phyloP scores from a whole-genome alignment of 257 asterid genomes.

The Gardenia jasminoides region DNA sequence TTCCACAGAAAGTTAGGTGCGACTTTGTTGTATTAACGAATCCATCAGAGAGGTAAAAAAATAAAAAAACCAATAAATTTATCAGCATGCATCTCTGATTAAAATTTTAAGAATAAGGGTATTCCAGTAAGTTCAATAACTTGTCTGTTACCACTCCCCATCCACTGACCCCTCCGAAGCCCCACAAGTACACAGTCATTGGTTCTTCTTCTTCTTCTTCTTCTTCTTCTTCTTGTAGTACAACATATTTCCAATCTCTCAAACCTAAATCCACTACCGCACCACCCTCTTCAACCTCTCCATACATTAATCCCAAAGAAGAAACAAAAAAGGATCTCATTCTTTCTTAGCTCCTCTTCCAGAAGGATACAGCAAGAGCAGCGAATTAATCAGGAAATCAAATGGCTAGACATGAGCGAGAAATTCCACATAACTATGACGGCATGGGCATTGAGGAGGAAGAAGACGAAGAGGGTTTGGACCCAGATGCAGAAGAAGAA shows the following conservation, averaged over 20 bases:
- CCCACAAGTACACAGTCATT: slow-evolving; percentile 29
- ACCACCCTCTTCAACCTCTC: neutral
- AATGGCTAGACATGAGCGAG: slow-evolving; percentile 38
- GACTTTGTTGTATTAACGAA: too few species aligned
- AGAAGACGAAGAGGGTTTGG: slow-evolving; percentile 22
- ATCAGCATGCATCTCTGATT: neutral
- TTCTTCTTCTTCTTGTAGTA: slow-evolving; percentile 21
- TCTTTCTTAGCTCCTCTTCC: too few species aligned
- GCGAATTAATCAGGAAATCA: neutral
- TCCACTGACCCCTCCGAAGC: slow-evolving; percentile 12
- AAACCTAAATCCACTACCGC: neutral
- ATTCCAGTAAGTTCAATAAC: slow-evolving; percentile 22
- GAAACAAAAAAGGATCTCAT: too few species aligned
- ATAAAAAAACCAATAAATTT: too few species aligned
- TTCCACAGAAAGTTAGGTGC: too few species aligned
- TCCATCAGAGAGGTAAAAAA: too few species aligned
- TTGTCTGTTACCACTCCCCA: slow-evolving; percentile 6
- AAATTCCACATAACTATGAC: slow-evolving; percentile 22
- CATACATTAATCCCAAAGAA: slow-evolving; percentile 16
- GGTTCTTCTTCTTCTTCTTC: slow-evolving; percentile 24
- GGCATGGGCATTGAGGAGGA: slow-evolving; percentile 24
- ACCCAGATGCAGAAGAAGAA: slow-evolving; percentile 27
- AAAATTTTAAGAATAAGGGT: slow-evolving; percentile 23
- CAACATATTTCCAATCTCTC: neutral
- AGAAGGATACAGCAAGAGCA: neutral